Conservation (phyloP, 23 red algal species). For the Gracilaria domingensis region DNA sequence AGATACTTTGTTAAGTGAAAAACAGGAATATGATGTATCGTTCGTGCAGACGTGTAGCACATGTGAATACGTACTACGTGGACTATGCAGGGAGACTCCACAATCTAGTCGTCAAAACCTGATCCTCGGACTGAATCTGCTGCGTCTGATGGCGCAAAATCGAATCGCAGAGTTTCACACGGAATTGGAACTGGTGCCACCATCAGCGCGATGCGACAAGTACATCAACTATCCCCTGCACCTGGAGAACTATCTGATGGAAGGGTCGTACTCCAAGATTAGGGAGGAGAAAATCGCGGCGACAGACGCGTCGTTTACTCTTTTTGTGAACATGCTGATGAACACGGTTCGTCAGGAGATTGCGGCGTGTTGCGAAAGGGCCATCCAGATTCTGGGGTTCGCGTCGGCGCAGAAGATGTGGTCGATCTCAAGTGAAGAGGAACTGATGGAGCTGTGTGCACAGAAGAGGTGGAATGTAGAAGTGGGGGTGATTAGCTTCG, state of each 20-base stretch:
- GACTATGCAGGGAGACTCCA: slow-evolving; percentile 57
- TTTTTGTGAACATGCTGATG: slow-evolving; percentile 81
- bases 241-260: slow-evolving; percentile 90
- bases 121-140: slow-evolving; percentile 88
- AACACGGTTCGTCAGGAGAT: slow-evolving; percentile 86
- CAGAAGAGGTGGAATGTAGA: slow-evolving; percentile 67
- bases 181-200: slow-evolving; percentile 90
- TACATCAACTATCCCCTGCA: slow-evolving; percentile 73
- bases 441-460: slow-evolving; percentile 57
- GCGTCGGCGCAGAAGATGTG: slow-evolving; percentile 67
- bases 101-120: slow-evolving; percentile 74
- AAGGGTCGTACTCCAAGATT: slow-evolving; percentile 91
- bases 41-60: slow-evolving; percentile 93
- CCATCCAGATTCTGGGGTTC: slow-evolving; percentile 51
- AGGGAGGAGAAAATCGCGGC: slow-evolving; percentile 54
- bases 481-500: slow-evolving; percentile 65
- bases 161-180: slow-evolving; percentile 97
- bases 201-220: slow-evolving; percentile 57
- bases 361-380: slow-evolving; percentile 80
- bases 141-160: slow-evolving; percentile 94
- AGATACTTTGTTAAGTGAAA: slow-evolving; percentile 58
- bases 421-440: slow-evolving; percentile 53
- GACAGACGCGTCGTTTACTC: slow-evolving; percentile 73
- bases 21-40: slow-evolving; percentile 69
- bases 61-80: slow-evolving; percentile 87